These are phyloP conservation scores for Cercospora brassicicola DNA, from an alignment of 2,329 filamentous ascomycete species.

Conservation along the genomic window DNA sequence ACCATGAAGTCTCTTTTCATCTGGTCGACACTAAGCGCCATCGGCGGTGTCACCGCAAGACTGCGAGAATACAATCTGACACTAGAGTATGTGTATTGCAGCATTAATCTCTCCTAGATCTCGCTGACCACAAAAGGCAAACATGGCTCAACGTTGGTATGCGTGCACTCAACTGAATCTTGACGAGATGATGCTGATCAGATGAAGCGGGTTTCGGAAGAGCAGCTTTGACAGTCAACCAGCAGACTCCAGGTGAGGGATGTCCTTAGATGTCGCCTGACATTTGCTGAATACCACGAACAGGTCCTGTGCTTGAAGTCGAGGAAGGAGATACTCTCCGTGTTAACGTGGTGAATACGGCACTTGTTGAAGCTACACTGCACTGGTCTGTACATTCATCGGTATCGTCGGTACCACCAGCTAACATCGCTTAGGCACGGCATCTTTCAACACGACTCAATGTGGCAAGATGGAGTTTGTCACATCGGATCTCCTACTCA, in stretches of 20 bases:
- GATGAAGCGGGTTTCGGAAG: slow-evolving; percentile 19
- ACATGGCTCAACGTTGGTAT: slow-evolving; percentile 18
- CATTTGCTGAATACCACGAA: too few species aligned
- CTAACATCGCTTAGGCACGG: background rate
- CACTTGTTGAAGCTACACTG: slow-evolving; percentile 30
- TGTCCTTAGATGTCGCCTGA: too few species aligned
- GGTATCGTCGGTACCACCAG: background rate
- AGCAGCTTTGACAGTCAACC: slow-evolving; percentile 37
- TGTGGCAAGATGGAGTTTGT: slow-evolving; percentile 11
- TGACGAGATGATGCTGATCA: background rate
- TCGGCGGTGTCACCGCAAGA: background rate
- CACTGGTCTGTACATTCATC: slow-evolving; percentile 11
- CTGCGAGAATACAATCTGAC: slow-evolving; percentile 26
- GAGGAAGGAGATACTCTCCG: slow-evolving; percentile 48
- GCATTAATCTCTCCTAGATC: background rate
- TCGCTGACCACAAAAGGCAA: background rate
- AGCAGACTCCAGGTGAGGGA: slow-evolving; percentile 43
- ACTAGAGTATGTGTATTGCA: slow-evolving; percentile 13
- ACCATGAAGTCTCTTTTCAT: background rate
- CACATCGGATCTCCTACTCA: background rate
- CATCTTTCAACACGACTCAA: slow-evolving; percentile 3
- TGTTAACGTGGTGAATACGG: slow-evolving; percentile 45
- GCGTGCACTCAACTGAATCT: background rate
- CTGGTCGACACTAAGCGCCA: background rate
- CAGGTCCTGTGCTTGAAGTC: slow-evolving; percentile 46